Evolutionary conservation across 257 asterid genomes (phyloP), one percentile per base, ranked within the genome.

Genomic region (Linderniella brevidens): DNA sequence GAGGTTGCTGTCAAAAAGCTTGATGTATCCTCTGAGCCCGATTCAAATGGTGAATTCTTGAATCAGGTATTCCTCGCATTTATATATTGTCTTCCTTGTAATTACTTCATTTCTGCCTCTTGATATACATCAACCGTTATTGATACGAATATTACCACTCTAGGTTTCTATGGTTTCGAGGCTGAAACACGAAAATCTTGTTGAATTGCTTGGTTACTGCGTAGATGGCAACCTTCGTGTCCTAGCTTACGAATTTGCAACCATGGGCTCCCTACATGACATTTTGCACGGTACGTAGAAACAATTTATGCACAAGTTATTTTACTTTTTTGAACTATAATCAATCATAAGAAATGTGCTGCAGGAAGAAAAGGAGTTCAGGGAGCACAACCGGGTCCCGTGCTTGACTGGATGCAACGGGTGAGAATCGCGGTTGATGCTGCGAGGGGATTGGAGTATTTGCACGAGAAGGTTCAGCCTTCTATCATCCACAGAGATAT

Each of bases 321-420:
- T 11, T 7, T 64, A 52, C 16, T 10, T 29, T 40, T 41, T 48
- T 58, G 56, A 50, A 38, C 49, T 29, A 20, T 36, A 19, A 37
- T 18, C 15, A 15, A 49, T 58, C 48, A 43, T 14, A 4, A 1
- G 17, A 14, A 32, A 50, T 52, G 37, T 19, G 35, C 61, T 50
- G 41, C 75, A 87, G 97, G 97, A 67, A 74, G 97, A 67, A 87
- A 87, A 78, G 97, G 97, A 51, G 92, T 87, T 39, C 95, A 83
- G 60, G 95, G 95, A 58, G 93, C 97, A 38, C 97, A 87, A 59
- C 95, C 97, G 60, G 97, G 97, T 46, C 97, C 97, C 49, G 81
- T 78, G 13, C 97, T 88, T 72, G 95, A 83, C 62, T 88, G 97
- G 97, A 71, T 76, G 72, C 93, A 87, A 59, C 78, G 97, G 58